These are phyloP conservation scores for Uronychia setigera DNA, from an alignment of 73 alveolate genomes.

Conservation along the genomic window DNA sequence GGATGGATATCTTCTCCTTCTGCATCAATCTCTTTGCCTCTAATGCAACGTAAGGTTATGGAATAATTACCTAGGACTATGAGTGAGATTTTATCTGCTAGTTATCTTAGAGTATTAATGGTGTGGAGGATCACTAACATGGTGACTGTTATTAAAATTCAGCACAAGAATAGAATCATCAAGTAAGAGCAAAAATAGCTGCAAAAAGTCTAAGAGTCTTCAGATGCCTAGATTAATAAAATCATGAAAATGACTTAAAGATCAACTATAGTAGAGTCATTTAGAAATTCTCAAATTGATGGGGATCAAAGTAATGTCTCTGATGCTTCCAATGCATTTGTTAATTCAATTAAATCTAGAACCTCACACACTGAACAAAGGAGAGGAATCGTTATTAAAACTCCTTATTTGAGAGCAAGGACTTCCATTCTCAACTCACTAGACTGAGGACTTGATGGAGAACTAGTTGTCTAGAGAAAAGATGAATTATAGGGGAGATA, in stretches of 20 bases:
- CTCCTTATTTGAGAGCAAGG: no score
- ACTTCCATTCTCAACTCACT: no score
- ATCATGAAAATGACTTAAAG: neutral
- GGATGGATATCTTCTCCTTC: no score
- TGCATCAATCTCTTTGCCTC: no score
- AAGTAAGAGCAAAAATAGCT: neutral
- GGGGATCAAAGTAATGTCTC: neutral
- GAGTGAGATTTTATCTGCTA: no score
- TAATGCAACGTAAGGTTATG: no score
- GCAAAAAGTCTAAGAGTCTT: neutral
- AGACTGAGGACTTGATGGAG: neutral
- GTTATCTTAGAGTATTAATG: neutral
- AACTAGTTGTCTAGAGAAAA: neutral
- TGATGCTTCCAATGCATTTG: no score
- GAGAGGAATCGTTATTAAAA: no score
- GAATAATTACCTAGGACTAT: no score
- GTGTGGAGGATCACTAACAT: neutral
- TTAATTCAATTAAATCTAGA: no score
- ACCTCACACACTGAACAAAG: no score
- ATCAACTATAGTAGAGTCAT: neutral
- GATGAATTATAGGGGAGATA: neutral
- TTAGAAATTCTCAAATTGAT: neutral
- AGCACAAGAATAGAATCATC: neutral
- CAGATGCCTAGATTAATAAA: neutral
- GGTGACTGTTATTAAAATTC: neutral